Percentiles rank a stretch among this genome's conserved stretches.
Evolutionary conservation across 2,329 filamentous ascomycete genomes (phyloP).

Genomic region (Microcyclospora tardicrescens): DNA sequence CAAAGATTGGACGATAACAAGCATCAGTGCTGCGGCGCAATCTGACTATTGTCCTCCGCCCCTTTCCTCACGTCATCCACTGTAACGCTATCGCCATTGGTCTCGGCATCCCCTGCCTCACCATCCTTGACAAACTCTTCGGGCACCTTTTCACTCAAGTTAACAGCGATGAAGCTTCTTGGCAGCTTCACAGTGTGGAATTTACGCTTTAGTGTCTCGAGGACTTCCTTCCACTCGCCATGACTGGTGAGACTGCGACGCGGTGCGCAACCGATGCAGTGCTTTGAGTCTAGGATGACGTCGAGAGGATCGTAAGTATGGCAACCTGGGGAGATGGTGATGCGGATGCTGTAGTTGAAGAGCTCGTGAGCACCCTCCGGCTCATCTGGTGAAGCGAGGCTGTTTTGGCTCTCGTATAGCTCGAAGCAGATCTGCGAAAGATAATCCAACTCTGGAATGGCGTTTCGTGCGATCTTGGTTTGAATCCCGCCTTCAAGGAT

Average conservation of each 20-base stretch:
- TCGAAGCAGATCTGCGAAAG: conserved; percentile 97
- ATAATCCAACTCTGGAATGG: conserved; percentile 94
- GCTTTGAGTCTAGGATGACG: conserved; percentile 88
- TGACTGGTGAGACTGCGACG: conserved; percentile 80
- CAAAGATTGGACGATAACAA: too few relatives aligned
- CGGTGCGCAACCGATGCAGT: conserved; percentile 92
- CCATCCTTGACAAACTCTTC: conserved; percentile 26
- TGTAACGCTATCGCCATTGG: conserved; percentile 5
- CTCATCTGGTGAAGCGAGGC: conserved; percentile 26
- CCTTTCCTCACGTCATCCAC: not conserved
- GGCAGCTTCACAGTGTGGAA: conserved; percentile 61
- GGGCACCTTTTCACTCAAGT: conserved; percentile 36
- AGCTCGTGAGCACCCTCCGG: conserved; percentile 1
- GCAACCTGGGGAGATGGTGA: conserved; percentile 88
- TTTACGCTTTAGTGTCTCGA: conserved; percentile 85
- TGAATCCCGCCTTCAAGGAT: conserved; percentile 94
- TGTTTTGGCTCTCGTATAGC: conserved; percentile 84
- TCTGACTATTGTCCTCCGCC: conserved; percentile 9
- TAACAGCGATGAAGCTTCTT: conserved; percentile 39
- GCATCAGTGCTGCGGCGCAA: conserved; percentile 16
- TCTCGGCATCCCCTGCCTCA: conserved; percentile 5
- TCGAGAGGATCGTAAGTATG: conserved; percentile 94
- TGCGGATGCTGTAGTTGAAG: conserved; percentile 91
- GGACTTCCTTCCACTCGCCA: conserved; percentile 91
- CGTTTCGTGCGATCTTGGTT: conserved; percentile 89